A percentile compares a stretch with the other conserved stretches of the same genome.
Evolutionary conservation across 345 rosid species (phyloP).

Genomic region (Turnera subulata): DNA sequence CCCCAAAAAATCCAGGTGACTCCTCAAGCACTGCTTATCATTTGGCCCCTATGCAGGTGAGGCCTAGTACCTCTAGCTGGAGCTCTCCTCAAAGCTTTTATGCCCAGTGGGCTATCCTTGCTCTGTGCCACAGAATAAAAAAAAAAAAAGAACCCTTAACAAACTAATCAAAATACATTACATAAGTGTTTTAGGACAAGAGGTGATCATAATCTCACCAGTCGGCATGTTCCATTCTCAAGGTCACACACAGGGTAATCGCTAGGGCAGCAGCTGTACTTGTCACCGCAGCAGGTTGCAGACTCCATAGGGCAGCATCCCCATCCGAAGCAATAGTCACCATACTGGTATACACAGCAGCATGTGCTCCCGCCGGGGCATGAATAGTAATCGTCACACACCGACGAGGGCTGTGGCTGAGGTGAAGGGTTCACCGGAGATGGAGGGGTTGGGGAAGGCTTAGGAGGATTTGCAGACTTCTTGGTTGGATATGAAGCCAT

Average conservation of each 20-base stretch:
- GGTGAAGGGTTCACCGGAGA: constrained; percentile 29
- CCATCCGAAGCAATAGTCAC: constrained; percentile 23
- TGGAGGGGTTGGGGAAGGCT: constrained; percentile 29
- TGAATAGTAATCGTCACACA: constrained; percentile 25
- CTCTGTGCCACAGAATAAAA: constrained; percentile 12
- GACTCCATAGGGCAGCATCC: constrained; percentile 34
- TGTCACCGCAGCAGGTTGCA: constrained; percentile 31
- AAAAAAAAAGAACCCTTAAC: background rate
- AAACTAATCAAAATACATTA: background rate
- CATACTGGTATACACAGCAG: constrained; percentile 23
- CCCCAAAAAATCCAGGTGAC: background rate
- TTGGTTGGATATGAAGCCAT: constrained; percentile 26
- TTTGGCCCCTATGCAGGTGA: background rate
- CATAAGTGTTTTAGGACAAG: no score
- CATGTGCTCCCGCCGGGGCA: constrained; percentile 26
- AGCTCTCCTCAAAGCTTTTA: constrained; percentile 15
- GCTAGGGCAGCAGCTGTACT: constrained; percentile 26
- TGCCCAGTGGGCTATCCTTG: constrained; percentile 23
- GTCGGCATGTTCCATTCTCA: constrained; percentile 19
- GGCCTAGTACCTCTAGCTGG: constrained; percentile 16
- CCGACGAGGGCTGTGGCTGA: constrained; percentile 8
- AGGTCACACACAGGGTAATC: constrained; percentile 31
- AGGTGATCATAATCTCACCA: constrained; percentile 7
- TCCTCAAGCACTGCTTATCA: constrained; percentile 4
- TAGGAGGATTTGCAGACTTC: constrained; percentile 25